phyloP scores from a whole-genome alignment of 2,329 filamentous ascomycete genomes.

The Myriosclerotinia duriaeana region DNA sequence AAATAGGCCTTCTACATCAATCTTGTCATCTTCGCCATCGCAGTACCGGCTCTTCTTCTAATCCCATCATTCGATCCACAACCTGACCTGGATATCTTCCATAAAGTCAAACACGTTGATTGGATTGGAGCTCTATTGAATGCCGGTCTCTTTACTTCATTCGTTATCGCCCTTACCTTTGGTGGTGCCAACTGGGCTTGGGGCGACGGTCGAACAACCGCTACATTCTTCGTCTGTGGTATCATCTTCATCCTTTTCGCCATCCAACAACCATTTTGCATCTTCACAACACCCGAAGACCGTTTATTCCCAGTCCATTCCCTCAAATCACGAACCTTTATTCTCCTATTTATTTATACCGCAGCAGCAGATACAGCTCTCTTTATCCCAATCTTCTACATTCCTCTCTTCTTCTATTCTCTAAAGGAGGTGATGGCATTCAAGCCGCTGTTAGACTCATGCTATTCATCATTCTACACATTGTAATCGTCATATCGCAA shows the following conservation, averaged over 20 bases:
- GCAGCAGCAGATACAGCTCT: slow-evolving; percentile 41
- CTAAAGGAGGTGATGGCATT: slow-evolving; percentile 42
- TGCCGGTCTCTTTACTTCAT: slow-evolving; percentile 29
- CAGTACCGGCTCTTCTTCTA: slow-evolving; percentile 27
- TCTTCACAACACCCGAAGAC: slow-evolving; percentile 30
- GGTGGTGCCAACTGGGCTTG: slow-evolving; percentile 22
- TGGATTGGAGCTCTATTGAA: slow-evolving; percentile 37
- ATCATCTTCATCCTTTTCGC: slow-evolving; percentile 35
- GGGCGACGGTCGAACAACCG: slow-evolving; percentile 28
- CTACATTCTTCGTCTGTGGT: slow-evolving; percentile 46
- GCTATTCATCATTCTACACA: slow-evolving; percentile 44
- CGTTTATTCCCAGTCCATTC: slow-evolving; percentile 33
- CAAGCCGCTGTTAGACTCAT: slow-evolving; percentile 43
- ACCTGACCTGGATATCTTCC: neutral
- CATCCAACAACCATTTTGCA: slow-evolving; percentile 29
- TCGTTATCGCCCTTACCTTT: slow-evolving; percentile 20
- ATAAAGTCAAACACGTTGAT: slow-evolving; percentile 36
- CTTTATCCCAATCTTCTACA: slow-evolving; percentile 47
- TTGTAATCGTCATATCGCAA: slow-evolving; percentile 42
- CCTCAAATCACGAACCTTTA: slow-evolving; percentile 39
- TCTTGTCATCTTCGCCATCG: slow-evolving; percentile 41
- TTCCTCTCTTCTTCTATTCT: slow-evolving; percentile 50
- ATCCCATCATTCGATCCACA: slow-evolving; percentile 24
- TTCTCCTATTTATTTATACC: slow-evolving; percentile 37
- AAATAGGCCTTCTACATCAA: slow-evolving; percentile 35